phyloP scores from a whole-genome alignment of 257 asterid species.

The Fraxinus anomala region DNA sequence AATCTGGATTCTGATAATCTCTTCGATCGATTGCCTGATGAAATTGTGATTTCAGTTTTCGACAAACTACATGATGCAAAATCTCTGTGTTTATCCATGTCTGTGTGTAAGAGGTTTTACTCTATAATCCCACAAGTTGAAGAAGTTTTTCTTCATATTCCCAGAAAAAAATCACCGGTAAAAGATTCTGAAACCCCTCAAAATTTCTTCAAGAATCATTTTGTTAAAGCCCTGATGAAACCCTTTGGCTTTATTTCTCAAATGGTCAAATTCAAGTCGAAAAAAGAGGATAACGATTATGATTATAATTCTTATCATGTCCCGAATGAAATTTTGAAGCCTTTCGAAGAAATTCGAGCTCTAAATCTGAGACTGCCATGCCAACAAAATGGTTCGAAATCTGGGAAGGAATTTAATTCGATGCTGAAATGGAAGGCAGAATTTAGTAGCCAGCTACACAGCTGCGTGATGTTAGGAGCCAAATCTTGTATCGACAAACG shows the following conservation, averaged over 20 bases:
- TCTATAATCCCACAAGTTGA: slow-evolving; percentile 48
- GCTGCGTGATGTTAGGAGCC: slow-evolving; percentile 70
- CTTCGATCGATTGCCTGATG: slow-evolving; percentile 72
- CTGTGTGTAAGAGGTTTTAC: slow-evolving; percentile 60
- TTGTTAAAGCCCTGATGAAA: slow-evolving; percentile 33
- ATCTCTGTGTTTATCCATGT: slow-evolving; percentile 57
- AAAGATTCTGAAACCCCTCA: slow-evolving; percentile 19
- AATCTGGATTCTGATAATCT: slow-evolving; percentile 22
- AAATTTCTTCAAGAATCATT: slow-evolving; percentile 28
- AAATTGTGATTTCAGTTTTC: slow-evolving; percentile 48
- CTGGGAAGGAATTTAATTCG: slow-evolving; percentile 13
- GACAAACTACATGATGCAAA: slow-evolving; percentile 58
- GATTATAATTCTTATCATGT: slow-evolving; percentile 35
- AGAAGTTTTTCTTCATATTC: slow-evolving; percentile 41
- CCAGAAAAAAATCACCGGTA: slow-evolving; percentile 22
- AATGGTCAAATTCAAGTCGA: slow-evolving; percentile 42
- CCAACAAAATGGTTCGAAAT: slow-evolving; percentile 13
- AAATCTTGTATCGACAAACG: slow-evolving; percentile 37
- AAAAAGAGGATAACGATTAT: slow-evolving; percentile 34
- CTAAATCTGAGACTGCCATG: slow-evolving; percentile 52
- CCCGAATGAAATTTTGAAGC: slow-evolving; percentile 41
- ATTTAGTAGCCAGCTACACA: slow-evolving; percentile 60
- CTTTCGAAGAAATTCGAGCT: slow-evolving; percentile 43
- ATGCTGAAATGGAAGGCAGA: slow-evolving; percentile 72
- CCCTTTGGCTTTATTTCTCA: slow-evolving; percentile 47